Evolutionary conservation across 495 filamentous ascomycete genomes (phyloP).

Genomic region (Aspergillus homomorphus): DNA sequence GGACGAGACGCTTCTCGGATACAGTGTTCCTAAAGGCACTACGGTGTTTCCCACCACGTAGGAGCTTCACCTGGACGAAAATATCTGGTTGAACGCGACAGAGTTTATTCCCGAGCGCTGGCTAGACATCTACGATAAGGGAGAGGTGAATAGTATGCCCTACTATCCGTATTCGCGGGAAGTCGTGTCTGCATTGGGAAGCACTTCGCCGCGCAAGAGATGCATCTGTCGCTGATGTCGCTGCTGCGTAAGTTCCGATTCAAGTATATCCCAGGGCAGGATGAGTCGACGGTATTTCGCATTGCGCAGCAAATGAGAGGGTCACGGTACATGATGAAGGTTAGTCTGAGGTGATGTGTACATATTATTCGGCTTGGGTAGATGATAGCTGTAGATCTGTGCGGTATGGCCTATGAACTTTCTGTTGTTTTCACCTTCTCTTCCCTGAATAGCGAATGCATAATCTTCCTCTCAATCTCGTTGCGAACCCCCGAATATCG

Average conservation of each 20-base stretch:
- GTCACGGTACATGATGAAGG: background rate
- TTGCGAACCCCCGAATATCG: no score
- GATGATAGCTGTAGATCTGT: no score
- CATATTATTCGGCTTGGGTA: no score
- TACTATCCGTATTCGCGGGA: background rate
- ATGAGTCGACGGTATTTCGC: background rate
- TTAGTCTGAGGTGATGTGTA: background rate
- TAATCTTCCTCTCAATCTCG: no score
- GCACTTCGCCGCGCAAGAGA: background rate
- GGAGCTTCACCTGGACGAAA: background rate
- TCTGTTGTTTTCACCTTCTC: no score
- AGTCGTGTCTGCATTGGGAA: constrained; percentile 1
- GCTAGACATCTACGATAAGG: background rate
- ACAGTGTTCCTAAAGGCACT: background rate
- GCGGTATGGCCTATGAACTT: no score
- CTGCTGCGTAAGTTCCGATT: background rate
- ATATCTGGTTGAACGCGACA: background rate
- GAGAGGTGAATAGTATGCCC: background rate
- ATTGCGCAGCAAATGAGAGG: constrained; percentile 2
- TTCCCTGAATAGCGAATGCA: no score
- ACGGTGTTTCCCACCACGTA: background rate
- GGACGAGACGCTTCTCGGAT: background rate
- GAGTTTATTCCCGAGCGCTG: background rate
- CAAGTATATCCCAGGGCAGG: background rate
- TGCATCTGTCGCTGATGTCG: constrained; percentile 1